Conservation (phyloP, 2,329 filamentous ascomycete genomes). For the Aspergillus latus region DNA sequence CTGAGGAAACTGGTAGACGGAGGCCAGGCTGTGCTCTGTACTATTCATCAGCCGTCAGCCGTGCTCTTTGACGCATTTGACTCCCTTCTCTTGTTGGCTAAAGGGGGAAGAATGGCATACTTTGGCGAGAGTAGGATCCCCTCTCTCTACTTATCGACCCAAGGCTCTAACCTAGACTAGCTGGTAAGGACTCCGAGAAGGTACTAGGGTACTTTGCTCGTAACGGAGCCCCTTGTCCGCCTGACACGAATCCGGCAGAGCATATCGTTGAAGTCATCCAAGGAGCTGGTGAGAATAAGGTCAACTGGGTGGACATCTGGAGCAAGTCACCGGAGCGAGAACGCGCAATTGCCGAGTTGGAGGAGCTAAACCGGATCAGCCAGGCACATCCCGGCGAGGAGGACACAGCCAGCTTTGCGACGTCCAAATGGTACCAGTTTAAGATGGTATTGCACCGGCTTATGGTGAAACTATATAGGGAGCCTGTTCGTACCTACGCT, state of each 20-base stretch:
- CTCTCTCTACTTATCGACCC: background rate
- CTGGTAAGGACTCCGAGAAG: conserved; percentile 42
- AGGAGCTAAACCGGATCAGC: conserved; percentile 26
- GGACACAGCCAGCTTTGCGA: conserved; percentile 39
- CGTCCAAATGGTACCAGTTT: conserved; percentile 42
- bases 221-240: conserved; percentile 56
- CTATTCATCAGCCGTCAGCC: conserved; percentile 69
- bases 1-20: conserved; percentile 64
- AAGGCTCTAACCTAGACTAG: conserved; percentile 15
- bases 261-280: conserved; percentile 43
- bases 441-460: conserved; percentile 36
- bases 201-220: conserved; percentile 50
- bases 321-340: conserved; percentile 31
- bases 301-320: conserved; percentile 38
- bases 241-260: conserved; percentile 55
- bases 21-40: conserved; percentile 65
- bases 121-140: conserved; percentile 55
- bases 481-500: conserved; percentile 27
- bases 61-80: conserved; percentile 68
- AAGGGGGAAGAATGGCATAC: conserved; percentile 65
- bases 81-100: conserved; percentile 62
- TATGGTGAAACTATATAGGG: conserved; percentile 35
- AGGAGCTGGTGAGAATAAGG: conserved; percentile 23
- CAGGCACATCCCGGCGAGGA: conserved; percentile 26
- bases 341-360: conserved; percentile 26